Evolutionary conservation across 495 filamentous ascomycete genomes (phyloP), one percentile per base, ranked within the genome.

Genomic region (Penicillium atrosanguineum): DNA sequence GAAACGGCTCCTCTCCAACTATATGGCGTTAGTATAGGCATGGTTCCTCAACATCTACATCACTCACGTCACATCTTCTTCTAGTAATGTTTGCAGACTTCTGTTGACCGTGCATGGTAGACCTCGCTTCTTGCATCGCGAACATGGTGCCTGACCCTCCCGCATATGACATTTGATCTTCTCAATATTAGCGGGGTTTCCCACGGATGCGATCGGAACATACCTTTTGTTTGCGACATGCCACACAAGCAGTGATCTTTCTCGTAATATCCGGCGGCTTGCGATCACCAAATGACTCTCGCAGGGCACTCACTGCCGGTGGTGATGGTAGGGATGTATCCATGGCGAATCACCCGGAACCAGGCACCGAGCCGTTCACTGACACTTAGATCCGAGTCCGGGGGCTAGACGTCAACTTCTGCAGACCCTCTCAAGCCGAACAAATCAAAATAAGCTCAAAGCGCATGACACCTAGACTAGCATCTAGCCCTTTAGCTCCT

Each of bases 111-210:
- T 62, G 26, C 70, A 73, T 9, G 69, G 56, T 1, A 69, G 39
- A 20, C 62, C 62, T 52, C 60, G 45, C 29, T 65, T 68, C 37
- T 61, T 68, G 48, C 67, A 70, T 15, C 67, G 44, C 7, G 62
- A 60, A 49, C 67, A 69, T 20, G 62, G 67, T 3, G 64, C 59
- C 40, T 71, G 57, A 9, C 61, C 60, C 31, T 72, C 68, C 39
- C 50, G 44, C 72, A 76, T 76, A 49, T 73, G 65, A 48, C 74
- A 76, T 68, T 75, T 76, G 37, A 76, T 66, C 70, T 73, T 40
- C 6, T 23, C 7, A 20, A n/a, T 19, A 8, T 21, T 36, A 14
- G 23, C 42, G 23, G 42, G 19, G 20, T 11, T 18, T 28, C n/a
- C 26, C 31, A 20, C 20, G 7, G 36, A 1, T 16, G 29, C 23